Base-by-base conservation (phyloP, 2,329 filamentous ascomycete genomes). In the Cercospora zeae-maydis region DNA sequence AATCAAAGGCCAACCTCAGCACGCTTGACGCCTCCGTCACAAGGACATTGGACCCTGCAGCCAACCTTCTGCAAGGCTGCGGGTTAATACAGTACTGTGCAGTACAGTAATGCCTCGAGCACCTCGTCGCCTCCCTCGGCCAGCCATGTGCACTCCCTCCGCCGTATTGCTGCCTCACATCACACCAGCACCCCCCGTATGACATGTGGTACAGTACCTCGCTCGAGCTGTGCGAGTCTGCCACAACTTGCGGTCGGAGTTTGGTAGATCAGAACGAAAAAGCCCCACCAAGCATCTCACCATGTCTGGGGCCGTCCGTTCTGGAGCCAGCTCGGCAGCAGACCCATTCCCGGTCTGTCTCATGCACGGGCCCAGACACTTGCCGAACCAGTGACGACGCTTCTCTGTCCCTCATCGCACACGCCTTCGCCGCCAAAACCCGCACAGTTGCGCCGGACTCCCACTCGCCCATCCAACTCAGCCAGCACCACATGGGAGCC, bases 11-110 rank as follows among this genome's bases (percentile, higher is more conserved):
- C 9, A 6, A 19, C 24, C 9, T 13, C 21, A 51, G 14, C 47
- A 16, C 21, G 47, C 6, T 11, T 24, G 21, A 16, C 21, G 47
- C 6, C 21, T 24, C 24, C 47, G 47, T 52, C 47, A 52, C 47
- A 52, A 52, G 47, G n/a, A 31, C 47, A 52, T 13, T 31, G 47
- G 47, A 52, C 47, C 47, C 47, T 52, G 47, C 47, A 51, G 47
- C 16, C 6, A 10, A n/a, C 39, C 9, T 42, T 21, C 39, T 42
- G 39, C 39, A 45, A 16, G 39, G 39, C 39, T 19, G 39, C 39
- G 39, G 39, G 21, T 6, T 5, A 0, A 21, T 10, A 10, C 39
- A n/a, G n/a, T n/a, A n/a, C n/a, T n/a, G 13, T 11, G 6, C 16
- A 21, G 2, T 10, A 6, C 6, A 3, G 24, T 6, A 6, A 27